These are phyloP conservation scores for Rhodotorula sp. DNA, from an alignment of 1,284 basidiomycete genomes.

Conservation along the genomic window DNA sequence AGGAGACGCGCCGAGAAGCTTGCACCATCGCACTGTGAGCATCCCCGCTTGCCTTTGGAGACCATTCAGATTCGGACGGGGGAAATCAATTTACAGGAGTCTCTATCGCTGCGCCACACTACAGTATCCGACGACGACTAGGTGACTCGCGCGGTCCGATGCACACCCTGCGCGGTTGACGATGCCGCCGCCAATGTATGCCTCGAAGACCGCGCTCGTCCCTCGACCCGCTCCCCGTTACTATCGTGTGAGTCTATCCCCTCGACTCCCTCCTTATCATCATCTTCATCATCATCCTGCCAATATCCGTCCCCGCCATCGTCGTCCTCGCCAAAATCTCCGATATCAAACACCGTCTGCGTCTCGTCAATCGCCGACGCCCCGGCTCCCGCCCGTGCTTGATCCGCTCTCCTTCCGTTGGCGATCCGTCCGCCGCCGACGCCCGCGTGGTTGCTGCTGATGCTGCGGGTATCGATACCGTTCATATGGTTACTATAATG, in stretches of 20 bases:
- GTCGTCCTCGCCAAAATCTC: conserved; percentile 21
- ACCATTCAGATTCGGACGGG: background rate
- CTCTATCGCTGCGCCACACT: no score
- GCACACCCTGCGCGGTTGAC: background rate
- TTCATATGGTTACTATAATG: no score
- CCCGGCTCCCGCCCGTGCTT: background rate
- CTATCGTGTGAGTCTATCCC: background rate
- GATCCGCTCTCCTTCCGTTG: background rate
- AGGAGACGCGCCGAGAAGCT: no score
- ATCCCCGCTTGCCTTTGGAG: no score
- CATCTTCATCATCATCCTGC: conserved; percentile 17
- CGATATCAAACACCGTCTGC: conserved; percentile 37
- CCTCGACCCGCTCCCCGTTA: background rate
- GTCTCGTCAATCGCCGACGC: conserved; percentile 20
- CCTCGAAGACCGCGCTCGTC: background rate
- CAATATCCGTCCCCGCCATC: conserved; percentile 29
- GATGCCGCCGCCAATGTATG: background rate
- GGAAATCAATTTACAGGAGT: no score
- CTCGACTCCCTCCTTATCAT: background rate
- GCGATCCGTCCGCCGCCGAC: background rate
- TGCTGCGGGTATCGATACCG: background rate
- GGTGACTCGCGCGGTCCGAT: background rate
- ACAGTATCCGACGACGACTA: no score
- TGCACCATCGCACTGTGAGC: no score
- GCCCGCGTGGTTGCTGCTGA: background rate